Evolutionary conservation across 768 basidiomycete species (phyloP).

Genomic region (Phylloporus sp.): DNA sequence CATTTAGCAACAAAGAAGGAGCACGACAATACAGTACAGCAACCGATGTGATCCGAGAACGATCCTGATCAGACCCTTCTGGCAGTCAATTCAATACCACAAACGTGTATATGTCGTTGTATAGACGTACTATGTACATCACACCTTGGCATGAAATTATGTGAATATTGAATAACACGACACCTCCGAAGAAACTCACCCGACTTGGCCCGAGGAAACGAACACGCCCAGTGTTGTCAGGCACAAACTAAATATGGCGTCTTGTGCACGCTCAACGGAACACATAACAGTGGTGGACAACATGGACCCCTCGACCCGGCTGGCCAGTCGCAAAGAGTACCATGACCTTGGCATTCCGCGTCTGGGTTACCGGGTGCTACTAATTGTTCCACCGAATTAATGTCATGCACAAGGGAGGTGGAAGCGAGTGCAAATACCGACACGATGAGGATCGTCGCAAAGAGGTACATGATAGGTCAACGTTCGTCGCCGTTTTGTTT

Average conservation of each 20-base stretch:
- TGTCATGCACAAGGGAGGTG: slow-evolving; percentile 1
- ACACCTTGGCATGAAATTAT: not conserved
- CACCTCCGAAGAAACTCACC: not conserved
- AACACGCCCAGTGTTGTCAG: not conserved
- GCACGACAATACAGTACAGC: not conserved
- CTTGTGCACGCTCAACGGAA: slow-evolving; percentile 1
- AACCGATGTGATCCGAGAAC: not conserved
- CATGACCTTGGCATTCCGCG: not conserved
- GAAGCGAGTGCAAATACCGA: not conserved
- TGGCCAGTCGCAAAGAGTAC: slow-evolving; percentile 14
- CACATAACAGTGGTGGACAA: slow-evolving; percentile 11
- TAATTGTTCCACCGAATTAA: not conserved
- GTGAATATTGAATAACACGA: not conserved
- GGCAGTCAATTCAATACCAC: not conserved
- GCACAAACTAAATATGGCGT: slow-evolving; percentile 13
- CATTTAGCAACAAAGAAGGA: not conserved
- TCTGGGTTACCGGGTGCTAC: not conserved
- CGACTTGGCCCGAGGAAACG: not conserved
- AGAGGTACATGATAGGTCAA: not conserved
- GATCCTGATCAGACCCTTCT: too few relatives aligned
- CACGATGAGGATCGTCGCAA: not conserved
- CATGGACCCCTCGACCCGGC: slow-evolving; percentile 15
- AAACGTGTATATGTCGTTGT: not conserved
- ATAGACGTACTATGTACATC: not conserved
- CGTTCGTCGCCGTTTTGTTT: not conserved